Evolutionary conservation across 768 basidiomycete genomes (phyloP).

Genomic region (Lentinula edodes): DNA sequence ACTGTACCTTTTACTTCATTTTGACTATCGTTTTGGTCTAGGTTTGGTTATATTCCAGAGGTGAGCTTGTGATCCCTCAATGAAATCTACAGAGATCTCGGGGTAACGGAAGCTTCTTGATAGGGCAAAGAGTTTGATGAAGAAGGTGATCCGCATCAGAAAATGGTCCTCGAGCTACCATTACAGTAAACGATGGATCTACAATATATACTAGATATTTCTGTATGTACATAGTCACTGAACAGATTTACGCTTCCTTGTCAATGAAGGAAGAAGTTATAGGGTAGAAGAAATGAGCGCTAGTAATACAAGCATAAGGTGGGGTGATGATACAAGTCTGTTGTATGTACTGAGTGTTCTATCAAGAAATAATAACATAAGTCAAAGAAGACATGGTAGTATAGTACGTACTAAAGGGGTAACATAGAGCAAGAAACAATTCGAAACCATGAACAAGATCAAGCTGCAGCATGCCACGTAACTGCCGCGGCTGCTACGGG

Average conservation of each 20-base stretch:
- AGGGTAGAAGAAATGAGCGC: background rate
- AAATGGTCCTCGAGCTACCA: conserved; percentile 61
- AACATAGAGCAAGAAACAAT: background rate
- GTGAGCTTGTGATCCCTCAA: conserved; percentile 30
- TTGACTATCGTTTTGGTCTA: conserved; percentile 23
- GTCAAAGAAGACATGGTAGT: background rate
- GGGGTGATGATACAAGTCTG: conserved; percentile 5
- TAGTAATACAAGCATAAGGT: conserved; percentile 1
- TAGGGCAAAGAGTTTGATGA: conserved; percentile 70
- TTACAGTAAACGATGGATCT: background rate
- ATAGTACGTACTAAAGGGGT: background rate
- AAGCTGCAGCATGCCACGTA: background rate
- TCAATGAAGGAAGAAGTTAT: background rate
- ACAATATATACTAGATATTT: background rate
- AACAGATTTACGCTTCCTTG: background rate
- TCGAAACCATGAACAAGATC: background rate
- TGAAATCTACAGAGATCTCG: conserved; percentile 7
- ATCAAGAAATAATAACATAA: conserved; percentile 1
- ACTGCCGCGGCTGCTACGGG: background rate
- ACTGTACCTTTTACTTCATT: conserved; percentile 1
- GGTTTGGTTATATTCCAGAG: conserved; percentile 65
- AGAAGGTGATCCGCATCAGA: conserved; percentile 83
- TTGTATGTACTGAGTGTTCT: background rate
- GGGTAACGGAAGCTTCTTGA: conserved; percentile 3
- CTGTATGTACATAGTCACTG: background rate